phyloP scores from a whole-genome alignment of 306 rosid species.

The Canavalia ensiformis region DNA sequence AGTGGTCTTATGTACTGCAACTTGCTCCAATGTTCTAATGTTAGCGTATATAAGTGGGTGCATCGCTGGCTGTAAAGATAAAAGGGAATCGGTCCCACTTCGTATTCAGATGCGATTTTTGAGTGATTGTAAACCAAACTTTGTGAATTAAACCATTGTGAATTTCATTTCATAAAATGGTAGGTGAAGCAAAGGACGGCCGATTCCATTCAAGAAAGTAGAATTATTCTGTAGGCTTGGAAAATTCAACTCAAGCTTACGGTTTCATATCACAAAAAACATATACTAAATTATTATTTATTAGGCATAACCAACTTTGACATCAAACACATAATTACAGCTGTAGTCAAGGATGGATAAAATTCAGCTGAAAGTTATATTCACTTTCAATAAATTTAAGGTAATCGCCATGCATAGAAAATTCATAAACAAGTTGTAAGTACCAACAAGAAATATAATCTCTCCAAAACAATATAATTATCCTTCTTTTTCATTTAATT shows the following conservation, averaged over 20 bases:
- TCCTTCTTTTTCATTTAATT: not conserved
- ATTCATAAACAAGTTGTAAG: not conserved
- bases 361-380: not conserved
- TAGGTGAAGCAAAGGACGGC: not conserved
- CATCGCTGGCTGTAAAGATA: not conserved
- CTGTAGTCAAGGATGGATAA: not conserved
- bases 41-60: not conserved
- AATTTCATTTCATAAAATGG: no score
- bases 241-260: not conserved
- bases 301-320: not conserved
- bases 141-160: not conserved
- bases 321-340: not conserved
- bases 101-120: not conserved
- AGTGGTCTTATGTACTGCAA: not conserved
- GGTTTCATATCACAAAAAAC: not conserved
- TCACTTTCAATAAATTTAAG: not conserved
- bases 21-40: not conserved
- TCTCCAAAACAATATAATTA: not conserved
- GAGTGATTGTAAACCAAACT: conserved; percentile 12
- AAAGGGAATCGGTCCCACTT: not conserved
- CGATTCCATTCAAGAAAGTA: not conserved
- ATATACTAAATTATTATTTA: not conserved
- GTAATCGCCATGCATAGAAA: not conserved
- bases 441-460: not conserved
- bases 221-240: conserved; percentile 5